Evolutionary conservation across 108 stramenopile species (phyloP), one percentile per base, ranked within the genome.

Genomic region (Skeletonema marinoi): DNA sequence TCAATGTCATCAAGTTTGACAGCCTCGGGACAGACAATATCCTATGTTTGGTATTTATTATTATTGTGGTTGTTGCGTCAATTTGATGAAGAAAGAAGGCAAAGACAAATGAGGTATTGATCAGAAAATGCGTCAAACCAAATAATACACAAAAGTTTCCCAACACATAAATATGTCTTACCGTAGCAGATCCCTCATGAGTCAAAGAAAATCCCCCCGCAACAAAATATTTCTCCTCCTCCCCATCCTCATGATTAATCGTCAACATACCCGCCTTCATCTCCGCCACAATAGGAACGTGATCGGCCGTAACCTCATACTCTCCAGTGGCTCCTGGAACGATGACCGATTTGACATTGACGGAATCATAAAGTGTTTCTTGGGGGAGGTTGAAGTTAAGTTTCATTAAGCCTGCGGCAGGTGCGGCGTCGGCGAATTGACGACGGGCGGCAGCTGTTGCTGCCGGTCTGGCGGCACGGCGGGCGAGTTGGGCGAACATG

Each of bases 221-320:
- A 35, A 99, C 96, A 82, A 99, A 99, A 77, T 93, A 99, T 81
- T 98, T 98, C 86, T 99, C 98, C 30, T 87, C 74, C 73, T 96
- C 98, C 19, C 89, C 93, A 77, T 87, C 88, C 50, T 92, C 91
- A 79, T 94, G 94, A 64, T 95, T 41, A 61, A 99, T 93, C 74
- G 96, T 94, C 60, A 99, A 77, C 60, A 98, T 92, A 25, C 98
- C 98, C 56, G 98, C 94, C 87, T 98, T 98, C 64, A 99, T 77
- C 73, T 98, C 96, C n/a, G 96, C 90, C 10, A 99, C 96, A 68
- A 97, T 91, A 32, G 98, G 95, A 38, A 97, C 94, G 93, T 99
- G 97, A 60, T 90, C 89, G 60, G 94, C 94, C 14, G 96, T 96
- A 14, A 99, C 92, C 77, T 97, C 98, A 84, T 97, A 99, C 86